Evolutionary conservation across 2,329 filamentous ascomycete species (phyloP).

Genomic region (Aspergillus cejpii): DNA sequence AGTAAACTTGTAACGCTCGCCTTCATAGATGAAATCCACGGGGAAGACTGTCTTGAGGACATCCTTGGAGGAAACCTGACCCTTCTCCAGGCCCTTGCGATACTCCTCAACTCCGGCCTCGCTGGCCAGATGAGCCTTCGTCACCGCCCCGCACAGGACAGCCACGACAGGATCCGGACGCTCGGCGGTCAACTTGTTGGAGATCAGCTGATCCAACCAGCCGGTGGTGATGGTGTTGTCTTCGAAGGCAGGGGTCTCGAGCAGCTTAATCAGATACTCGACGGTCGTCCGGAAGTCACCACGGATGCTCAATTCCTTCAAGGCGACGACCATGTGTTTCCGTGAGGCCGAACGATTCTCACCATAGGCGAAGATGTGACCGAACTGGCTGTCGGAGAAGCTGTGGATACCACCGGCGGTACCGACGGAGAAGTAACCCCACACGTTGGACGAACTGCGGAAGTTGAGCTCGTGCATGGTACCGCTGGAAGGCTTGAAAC

Average conservation of each 20-base stretch:
- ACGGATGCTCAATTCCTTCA: conserved; percentile 98
- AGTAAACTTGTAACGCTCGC: conserved; percentile 94
- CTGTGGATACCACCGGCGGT: conserved; percentile 96
- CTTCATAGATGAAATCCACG: conserved; percentile 98
- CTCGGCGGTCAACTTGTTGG: conserved; percentile 94
- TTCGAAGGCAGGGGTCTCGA: conserved; percentile 97
- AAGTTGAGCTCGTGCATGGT: conserved; percentile 99
- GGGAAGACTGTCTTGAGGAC: conserved; percentile 96
- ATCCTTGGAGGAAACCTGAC: conserved; percentile 93
- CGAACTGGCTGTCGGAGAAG: conserved; percentile 98
- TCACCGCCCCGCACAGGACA: conserved; percentile 90
- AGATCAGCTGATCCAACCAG: conserved; percentile 97
- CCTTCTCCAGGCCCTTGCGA: conserved; percentile 82
- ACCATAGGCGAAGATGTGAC: conserved; percentile 98
- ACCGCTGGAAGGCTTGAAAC: conserved; percentile 98
- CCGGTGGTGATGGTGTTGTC: conserved; percentile 98
- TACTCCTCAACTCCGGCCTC: conserved; percentile 85
- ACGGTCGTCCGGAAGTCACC: conserved; percentile 98
- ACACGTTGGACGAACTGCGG: conserved; percentile 95
- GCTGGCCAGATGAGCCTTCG: conserved; percentile 90
- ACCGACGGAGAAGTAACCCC: conserved; percentile 99
- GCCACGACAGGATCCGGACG: conserved; percentile 88
- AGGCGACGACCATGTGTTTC: conserved; percentile 97
- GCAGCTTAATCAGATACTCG: conserved; percentile 96
- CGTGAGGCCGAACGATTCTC: conserved; percentile 93